These are phyloP conservation scores for Cyberlindnera mycetangii DNA, from an alignment of 805 yeast species.

Conservation along the genomic window DNA sequence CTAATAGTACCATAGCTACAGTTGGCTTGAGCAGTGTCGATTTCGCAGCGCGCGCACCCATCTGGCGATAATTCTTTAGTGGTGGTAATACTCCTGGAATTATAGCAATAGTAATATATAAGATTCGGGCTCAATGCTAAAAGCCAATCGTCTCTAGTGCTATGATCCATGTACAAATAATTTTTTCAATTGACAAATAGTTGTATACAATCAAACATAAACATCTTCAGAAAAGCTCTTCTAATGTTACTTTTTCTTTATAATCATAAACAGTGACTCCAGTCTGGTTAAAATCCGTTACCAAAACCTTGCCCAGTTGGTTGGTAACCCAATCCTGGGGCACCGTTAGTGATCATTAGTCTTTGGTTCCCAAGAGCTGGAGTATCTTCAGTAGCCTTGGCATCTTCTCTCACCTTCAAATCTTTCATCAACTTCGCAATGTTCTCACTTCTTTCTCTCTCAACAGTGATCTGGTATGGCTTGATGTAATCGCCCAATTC, in stretches of 20 bases:
- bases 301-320: constrained; percentile 75
- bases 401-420: constrained; percentile 64
- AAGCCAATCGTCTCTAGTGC: too few species aligned
- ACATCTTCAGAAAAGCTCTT: background rate
- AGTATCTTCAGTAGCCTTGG: constrained; percentile 47
- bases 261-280: background rate
- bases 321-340: constrained; percentile 60
- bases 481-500: constrained; percentile 78
- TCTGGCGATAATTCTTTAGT: too few species aligned
- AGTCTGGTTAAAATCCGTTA: constrained; percentile 36
- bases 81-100: too few species aligned
- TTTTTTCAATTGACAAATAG: background rate
- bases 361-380: constrained; percentile 59
- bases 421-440: constrained; percentile 66
- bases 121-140: too few species aligned
- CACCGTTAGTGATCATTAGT: constrained; percentile 79
- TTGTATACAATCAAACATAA: background rate
- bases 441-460: constrained; percentile 72
- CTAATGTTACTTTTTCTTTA: background rate
- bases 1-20: too few species aligned
- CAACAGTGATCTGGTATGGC: constrained; percentile 86
- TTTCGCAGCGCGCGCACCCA: too few species aligned
- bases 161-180: too few species aligned
- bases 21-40: too few species aligned
- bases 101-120: too few species aligned